Base-by-base conservation (phyloP, 164 flowering plant species). In the Nymphaea thermarum region DNA sequence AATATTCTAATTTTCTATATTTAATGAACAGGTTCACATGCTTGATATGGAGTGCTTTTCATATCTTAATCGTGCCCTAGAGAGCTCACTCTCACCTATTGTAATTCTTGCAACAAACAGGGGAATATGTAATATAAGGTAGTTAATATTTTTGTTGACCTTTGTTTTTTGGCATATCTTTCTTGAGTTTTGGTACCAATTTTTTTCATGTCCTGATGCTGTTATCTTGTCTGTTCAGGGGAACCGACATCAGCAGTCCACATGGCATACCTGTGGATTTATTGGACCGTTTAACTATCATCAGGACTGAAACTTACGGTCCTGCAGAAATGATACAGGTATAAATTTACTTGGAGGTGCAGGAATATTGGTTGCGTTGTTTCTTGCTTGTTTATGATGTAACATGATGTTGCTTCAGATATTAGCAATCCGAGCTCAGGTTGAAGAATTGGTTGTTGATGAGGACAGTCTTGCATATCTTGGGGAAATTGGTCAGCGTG, bases 281-380 rank as follows among this genome's bases (percentile, higher is more conserved):
- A 71, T 78, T 92, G 72, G 99, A 95, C 68, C 85, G 98, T 3
- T 69, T 95, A 75, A 90, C 87, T 72, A 95, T 95, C 51, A 80
- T 92, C 65, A 78, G 92, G 65, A 88, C 97, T 3, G 94, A 89
- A 66, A 84, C 83, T 15, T 93, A 91, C 74, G 94, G 87, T 47
- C 97, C 93, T 72, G 91, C 87, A 43, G 97, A 91, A 61, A 89
- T 89, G 96, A 93, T 93, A 78, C 91, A 93, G 98, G 98, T 89
- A 18, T 43, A 47, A 36, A 43, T 15, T 60, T 47, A 17, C n/a
- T 62, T 62, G 64, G 11, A 17, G n/a, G n/a, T 62, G 10, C 5
- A 16, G 42, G 42, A 61, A 62, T 17, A 62, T 62, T 7, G 16
- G 16, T 62, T 3, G 11, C 4, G 17, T 41, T 62, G 11, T 62